Conservation (phyloP, 106 monocot genomes). For the Ottelia alismoides region DNA sequence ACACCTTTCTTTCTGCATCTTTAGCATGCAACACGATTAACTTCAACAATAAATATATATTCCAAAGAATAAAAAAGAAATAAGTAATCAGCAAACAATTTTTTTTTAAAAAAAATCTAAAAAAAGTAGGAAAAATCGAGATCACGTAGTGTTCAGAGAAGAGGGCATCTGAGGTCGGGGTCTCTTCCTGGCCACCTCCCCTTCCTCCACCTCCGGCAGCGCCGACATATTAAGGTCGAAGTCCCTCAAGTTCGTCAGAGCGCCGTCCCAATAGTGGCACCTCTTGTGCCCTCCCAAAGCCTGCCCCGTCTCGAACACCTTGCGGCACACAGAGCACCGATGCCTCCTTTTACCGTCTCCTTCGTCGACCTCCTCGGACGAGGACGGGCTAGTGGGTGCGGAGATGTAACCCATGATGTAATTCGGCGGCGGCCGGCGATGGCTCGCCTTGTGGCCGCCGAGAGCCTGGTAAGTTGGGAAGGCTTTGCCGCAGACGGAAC, state of each 20-base stretch:
- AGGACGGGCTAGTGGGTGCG: not conserved
- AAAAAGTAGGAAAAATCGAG: too few species aligned
- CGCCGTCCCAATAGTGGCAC: slow-evolving; percentile 24
- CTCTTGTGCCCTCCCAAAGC: slow-evolving; percentile 66
- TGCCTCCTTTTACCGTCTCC: slow-evolving; percentile 9
- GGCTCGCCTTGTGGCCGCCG: slow-evolving; percentile 44
- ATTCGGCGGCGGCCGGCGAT: slow-evolving; percentile 12
- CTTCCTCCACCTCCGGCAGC: not conserved
- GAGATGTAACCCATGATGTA: slow-evolving; percentile 1
- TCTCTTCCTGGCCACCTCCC: not conserved
- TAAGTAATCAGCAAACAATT: too few species aligned
- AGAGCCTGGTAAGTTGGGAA: slow-evolving; percentile 50
- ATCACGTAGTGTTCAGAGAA: too few species aligned
- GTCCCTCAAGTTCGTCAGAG: not conserved
- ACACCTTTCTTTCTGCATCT: too few species aligned
- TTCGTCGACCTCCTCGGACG: not conserved
- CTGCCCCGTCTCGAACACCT: slow-evolving; percentile 41
- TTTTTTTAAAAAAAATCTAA: too few species aligned
- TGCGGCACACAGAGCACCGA: slow-evolving; percentile 29
- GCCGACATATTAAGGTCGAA: slow-evolving; percentile 1
- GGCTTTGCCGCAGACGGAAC: slow-evolving; percentile 45
- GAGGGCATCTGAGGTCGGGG: too few species aligned
- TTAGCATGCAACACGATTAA: too few species aligned
- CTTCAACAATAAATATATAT: too few species aligned
- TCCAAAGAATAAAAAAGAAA: too few species aligned